Base-by-base conservation (phyloP, 2,329 filamentous ascomycete genomes). In the Ascochyta rabiei region DNA sequence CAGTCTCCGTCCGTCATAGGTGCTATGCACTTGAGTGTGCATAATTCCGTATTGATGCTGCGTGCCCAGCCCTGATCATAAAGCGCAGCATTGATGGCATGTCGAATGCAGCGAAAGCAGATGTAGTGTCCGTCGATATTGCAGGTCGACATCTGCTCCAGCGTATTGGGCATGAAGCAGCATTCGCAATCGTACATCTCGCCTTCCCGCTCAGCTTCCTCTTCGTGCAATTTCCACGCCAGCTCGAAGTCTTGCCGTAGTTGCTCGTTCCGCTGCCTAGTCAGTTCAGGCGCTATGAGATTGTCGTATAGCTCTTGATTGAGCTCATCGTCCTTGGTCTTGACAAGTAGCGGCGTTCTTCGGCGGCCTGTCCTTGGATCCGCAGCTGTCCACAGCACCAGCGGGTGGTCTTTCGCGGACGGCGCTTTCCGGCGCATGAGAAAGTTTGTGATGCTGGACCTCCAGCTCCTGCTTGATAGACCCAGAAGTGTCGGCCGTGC, bases 51-150 rank as follows among this genome's bases (percentile, higher is more conserved):
- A 69, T 95, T 84, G 64, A 97, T 88, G 66, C 86, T 95, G 55
- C 89, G 87, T 44, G 86, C 84, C 91, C 93, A 97, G 47, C 91
- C 91, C 73, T 98, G 95, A 0, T 95, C 95, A 71, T 96, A 98
- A 0, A 98, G 79, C 2, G 93, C 92, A 72, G 98, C 93, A 44
- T 88, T 89, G 55, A 93, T 83, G 10, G 92, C 88, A 61, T 89
- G 86, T 60, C 88, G 88, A 45, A 98, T 87, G 74, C 95, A 98
- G 40, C 85, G 84, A 75, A 93, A 88, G 76, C 90, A 95, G 49
- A 93, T 81, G 69, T 90, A 84, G 75, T 95, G 90, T 1, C 85
- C 86, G 2, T 84, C 81, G 28, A 80, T 75, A 68, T 84, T 84
- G 77, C 90, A 95, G n/a, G 84, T 82, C 0, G 89, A 86, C 53